Base-by-base conservation (phyloP, 2,329 filamentous ascomycete species). In the Fusarium sterilihyphosum region DNA sequence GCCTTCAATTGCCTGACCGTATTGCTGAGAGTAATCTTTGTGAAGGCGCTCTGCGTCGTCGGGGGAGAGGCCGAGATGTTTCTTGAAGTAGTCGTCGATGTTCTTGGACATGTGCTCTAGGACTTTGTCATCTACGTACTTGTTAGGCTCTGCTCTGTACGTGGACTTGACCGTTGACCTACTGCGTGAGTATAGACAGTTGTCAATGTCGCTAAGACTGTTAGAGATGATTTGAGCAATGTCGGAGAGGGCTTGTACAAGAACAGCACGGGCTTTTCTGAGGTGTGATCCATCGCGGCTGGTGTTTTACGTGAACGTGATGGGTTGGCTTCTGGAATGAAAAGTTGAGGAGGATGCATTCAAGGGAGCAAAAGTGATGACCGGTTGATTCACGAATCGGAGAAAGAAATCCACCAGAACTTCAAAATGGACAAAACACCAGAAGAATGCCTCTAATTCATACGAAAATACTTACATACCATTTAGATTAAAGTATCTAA, bases 1-100 rank as follows among this genome's bases (percentile, higher is more conserved):
- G 1, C 96, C 96, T 84, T 98, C 94, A 72, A 99, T 96, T 37
- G 96, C 96, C 22, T 99, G 90, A n/a, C 97, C 96, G 81, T 99
- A 99, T 81, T 94, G 94, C 78, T 91, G 92, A 84, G 98, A 99
- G 86, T 99, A 99, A 77, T 95, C 93, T 81, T 91, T 88, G 83
- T 98, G 96, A n/a, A 99, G 90, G 76, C 92, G 88, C 64, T 90
- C 90, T 20, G 96, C 96, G 63, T 98, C 95, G 56, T 94, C 88
- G 70, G 87, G 86, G 2, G 89, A 87, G 3, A 98, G 86, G 18
- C 90, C 89, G 2, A 98, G 89, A 82, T 98, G 94, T 47, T 86
- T 87, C 56, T 86, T 81, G 75, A 91, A 91, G 79, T 89, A 90
- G 65, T 85, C 79, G 78, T 90, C 86, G 80, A 98, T 98, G 67